Evolutionary conservation across 169 alveolate genomes (phyloP).

Genomic region (Eimeria praecox): DNA sequence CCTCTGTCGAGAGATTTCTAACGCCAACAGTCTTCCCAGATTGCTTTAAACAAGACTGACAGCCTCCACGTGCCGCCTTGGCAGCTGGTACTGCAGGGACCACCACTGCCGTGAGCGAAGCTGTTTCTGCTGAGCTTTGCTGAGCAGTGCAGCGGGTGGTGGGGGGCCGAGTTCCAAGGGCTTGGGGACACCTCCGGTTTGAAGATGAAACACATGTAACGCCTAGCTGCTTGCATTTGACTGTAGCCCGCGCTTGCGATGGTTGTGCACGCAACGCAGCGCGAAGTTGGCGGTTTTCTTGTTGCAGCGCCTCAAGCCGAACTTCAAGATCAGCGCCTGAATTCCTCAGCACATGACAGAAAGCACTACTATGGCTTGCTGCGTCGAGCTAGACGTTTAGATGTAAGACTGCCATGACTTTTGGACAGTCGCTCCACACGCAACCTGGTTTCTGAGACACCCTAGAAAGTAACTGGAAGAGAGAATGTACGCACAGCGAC

Average conservation of each 20-base stretch:
- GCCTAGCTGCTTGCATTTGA: background rate
- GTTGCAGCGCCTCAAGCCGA: slow-evolving; percentile 48
- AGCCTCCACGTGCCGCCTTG: slow-evolving; percentile 25
- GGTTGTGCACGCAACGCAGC: slow-evolving; percentile 33
- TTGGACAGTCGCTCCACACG: background rate
- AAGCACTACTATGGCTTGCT: background rate
- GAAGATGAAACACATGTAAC: background rate
- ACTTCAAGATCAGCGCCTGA: slow-evolving; percentile 56
- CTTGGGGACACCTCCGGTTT: background rate
- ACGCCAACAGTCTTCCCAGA: background rate
- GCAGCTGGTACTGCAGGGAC: slow-evolving; percentile 14
- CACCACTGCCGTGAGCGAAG: slow-evolving; percentile 40
- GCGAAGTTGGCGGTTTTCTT: slow-evolving; percentile 52
- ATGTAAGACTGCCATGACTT: background rate
- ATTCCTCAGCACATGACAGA: background rate
- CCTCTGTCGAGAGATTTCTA: background rate
- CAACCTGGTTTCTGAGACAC: background rate
- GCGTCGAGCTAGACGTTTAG: background rate
- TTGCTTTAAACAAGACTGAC: background rate
- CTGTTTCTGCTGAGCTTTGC: slow-evolving; percentile 3
- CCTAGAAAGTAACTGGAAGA: background rate
- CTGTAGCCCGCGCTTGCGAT: background rate
- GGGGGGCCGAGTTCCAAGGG: background rate
- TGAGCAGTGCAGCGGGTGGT: background rate
- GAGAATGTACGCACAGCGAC: slow-evolving; percentile 51